phyloP scores from a whole-genome alignment of 2,329 filamentous ascomycete genomes.

The Trichoderma sp. region DNA sequence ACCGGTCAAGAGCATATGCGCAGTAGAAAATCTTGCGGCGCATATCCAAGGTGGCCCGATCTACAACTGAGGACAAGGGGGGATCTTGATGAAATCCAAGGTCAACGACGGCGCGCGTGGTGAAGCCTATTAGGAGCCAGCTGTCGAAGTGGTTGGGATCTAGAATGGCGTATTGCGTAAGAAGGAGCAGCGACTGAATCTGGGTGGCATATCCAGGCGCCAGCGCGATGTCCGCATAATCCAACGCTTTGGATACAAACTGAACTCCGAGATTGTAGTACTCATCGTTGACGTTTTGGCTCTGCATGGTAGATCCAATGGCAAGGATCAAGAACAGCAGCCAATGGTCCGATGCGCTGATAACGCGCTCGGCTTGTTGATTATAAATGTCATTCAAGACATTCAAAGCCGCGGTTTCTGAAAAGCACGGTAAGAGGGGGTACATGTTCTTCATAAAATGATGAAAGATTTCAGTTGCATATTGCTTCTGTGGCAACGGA shows the following conservation, averaged over 20 bases:
- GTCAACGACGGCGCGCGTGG: conserved; percentile 84
- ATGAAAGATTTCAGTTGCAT: conserved; percentile 71
- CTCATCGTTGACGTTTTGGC: conserved; percentile 67
- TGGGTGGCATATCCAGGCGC: conserved; percentile 82
- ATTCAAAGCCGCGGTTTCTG: conserved; percentile 75
- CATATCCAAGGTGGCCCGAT: conserved; percentile 72
- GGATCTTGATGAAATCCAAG: conserved; percentile 93
- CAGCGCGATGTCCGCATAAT: conserved; percentile 79
- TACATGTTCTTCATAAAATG: conserved; percentile 86
- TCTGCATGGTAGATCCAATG: conserved; percentile 76
- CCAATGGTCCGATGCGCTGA: conserved; percentile 77
- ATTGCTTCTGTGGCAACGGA: conserved; percentile 71
- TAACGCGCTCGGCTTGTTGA: conserved; percentile 64
- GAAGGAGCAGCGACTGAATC: conserved; percentile 82
- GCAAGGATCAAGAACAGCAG: conserved; percentile 88
- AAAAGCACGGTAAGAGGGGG: conserved; percentile 78
- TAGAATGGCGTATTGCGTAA: conserved; percentile 87
- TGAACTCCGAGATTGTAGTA: conserved; percentile 62
- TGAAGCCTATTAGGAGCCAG: conserved; percentile 92
- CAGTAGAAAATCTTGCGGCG: conserved; percentile 87
- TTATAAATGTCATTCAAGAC: conserved; percentile 79
- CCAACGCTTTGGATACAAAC: conserved; percentile 67
- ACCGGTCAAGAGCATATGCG: conserved; percentile 88
- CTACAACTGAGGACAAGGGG: conserved; percentile 67
- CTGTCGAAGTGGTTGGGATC: conserved; percentile 91